phyloP scores from a whole-genome alignment of 345 rosid genomes.

The Hibiscus syriacus region DNA sequence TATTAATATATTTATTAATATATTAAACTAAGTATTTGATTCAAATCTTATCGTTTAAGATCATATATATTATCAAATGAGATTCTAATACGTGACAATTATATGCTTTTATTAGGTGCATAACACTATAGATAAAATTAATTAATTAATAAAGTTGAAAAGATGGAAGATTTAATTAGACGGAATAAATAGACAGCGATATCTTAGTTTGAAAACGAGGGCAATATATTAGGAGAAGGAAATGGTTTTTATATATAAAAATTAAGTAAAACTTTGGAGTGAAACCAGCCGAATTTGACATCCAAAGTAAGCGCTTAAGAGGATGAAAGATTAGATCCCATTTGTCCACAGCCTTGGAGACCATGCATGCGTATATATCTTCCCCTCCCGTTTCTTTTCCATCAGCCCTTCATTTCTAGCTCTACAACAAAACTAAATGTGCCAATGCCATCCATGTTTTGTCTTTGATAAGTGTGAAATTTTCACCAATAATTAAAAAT shows the following conservation, averaged over 20 bases:
- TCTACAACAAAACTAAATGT: neutral
- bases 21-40: too few relatives aligned
- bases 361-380: slow-evolving; percentile 13
- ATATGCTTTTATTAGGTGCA: too few relatives aligned
- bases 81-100: too few relatives aligned
- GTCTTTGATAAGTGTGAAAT: too few relatives aligned
- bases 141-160: neutral
- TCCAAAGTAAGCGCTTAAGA: slow-evolving; percentile 9
- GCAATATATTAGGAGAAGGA: slow-evolving; percentile 7
- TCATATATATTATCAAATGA: too few relatives aligned
- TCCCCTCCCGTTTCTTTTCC: neutral
- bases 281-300: slow-evolving; percentile 35
- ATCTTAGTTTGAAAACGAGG: slow-evolving; percentile 18
- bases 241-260: neutral
- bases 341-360: slow-evolving; percentile 53
- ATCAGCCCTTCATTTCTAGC: neutral
- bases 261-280: neutral
- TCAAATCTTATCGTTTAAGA: too few relatives aligned
- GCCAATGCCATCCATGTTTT: too few relatives aligned
- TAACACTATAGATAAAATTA: neutral
- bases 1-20: too few relatives aligned
- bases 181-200: neutral
- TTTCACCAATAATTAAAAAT: too few relatives aligned
- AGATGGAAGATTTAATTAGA: neutral
- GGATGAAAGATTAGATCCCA: slow-evolving; percentile 51